These are phyloP conservation scores for Auricularia heimuer DNA, from an alignment of 768 basidiomycete genomes.

Conservation along the genomic window DNA sequence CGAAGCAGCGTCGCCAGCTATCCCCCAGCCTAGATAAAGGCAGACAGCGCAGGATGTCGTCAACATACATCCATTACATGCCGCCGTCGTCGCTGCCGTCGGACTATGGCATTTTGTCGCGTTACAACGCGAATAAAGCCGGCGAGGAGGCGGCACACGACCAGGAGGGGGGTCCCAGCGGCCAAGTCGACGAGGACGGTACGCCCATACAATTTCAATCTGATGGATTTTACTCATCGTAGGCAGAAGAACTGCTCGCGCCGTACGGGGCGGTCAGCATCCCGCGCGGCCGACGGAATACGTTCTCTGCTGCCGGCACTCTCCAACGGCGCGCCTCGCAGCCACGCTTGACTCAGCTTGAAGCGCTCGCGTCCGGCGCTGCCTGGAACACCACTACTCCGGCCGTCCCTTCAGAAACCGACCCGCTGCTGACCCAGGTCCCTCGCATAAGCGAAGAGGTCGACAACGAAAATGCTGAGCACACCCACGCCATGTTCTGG, in stretches of 20 bases:
- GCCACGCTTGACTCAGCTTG: background rate
- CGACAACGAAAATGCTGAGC: constrained; percentile 27
- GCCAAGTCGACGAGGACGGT: background rate
- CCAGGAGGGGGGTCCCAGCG: background rate
- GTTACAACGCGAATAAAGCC: constrained; percentile 26
- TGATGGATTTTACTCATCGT: background rate
- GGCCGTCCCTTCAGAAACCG: background rate
- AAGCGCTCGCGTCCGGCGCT: background rate
- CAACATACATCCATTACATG: constrained; percentile 37
- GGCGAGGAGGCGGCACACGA: constrained; percentile 9
- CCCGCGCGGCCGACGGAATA: background rate
- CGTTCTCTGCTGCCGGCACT: background rate
- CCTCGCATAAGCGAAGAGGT: constrained; percentile 47
- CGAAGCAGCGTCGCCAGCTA: no score
- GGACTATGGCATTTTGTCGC: constrained; percentile 55
- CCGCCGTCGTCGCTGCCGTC: constrained; percentile 52
- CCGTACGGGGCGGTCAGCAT: background rate
- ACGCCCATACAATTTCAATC: background rate
- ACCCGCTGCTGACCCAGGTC: constrained; percentile 38
- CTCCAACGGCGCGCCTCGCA: background rate
- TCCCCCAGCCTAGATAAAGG: no score
- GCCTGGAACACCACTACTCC: background rate
- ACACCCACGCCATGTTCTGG: constrained; percentile 19
- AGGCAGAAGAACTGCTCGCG: background rate
- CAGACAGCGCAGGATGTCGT: constrained; percentile 17